Base-by-base conservation (phyloP, 352 stramenopile genomes). In the Pythium plurisporium region DNA sequence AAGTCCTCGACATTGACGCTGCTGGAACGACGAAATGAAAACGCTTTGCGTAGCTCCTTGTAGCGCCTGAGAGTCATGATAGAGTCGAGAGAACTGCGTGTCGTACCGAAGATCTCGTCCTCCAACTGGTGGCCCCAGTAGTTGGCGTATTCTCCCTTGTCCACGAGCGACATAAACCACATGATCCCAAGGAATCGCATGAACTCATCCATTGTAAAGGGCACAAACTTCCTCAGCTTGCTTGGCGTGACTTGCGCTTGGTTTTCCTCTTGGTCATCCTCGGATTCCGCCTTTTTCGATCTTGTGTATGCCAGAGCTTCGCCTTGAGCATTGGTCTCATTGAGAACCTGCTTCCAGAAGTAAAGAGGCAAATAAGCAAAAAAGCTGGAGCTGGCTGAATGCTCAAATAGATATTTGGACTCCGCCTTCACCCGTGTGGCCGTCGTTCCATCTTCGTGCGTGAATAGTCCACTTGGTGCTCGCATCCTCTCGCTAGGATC, bases 151-250 rank as follows among this genome's bases (percentile, higher is more conserved):
- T 69, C 59, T 2, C 66, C 55, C n/a, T 68, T 70, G 30, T 64
- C 45, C 3, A 66, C 52, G 10, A 66, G 4, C 19, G 49, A 27
- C 66, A 74, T 74, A 37, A 60, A 70, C 26, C 48, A 70, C 6
- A 69, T 6, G 38, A 74, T 67, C 11, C 63, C 62, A 0, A 74
- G 30, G 31, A 71, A 74, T 7, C 23, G 55, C 59, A 74, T 69
- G 23, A 74, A 19, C 40, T 74, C 63, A 23, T 68, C 22, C 12
- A 71, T 10, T 19, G 50, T 43, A 36, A 55, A 22, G 5, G 44
- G 44, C 3, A 25, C 19, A 10, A 44, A 26, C 38, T 44, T 44
- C 38, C 38, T 44, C 4, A 5, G n/a, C n/a, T 26, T 23, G 12
- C 34, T 41, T 4, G 17, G 6, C 14, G 17, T 41, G n/a, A n/a